Evolutionary conservation across 2,329 filamentous ascomycete species (phyloP), one percentile per base, ranked within the genome.

Genomic region (Monilinia fructicola): DNA sequence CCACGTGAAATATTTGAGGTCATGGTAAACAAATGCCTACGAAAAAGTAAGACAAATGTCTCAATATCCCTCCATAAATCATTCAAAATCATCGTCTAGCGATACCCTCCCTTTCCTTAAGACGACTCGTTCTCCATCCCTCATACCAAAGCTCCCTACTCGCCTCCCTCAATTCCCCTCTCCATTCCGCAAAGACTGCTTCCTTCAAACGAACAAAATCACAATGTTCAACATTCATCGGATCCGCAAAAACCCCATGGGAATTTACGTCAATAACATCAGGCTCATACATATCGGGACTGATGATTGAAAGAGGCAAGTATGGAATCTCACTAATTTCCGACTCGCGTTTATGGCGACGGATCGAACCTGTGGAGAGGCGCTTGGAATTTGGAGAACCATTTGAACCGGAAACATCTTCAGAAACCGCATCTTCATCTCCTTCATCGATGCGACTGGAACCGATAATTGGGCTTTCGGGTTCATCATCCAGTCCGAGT

Each of bases 201-300:
- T 98, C 93, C 79, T 95, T 95, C 72, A 99, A 84, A 69, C 90
- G 89, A 66, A 90, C 83, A 78, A 97, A 99, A 79, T 99, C 95
- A 79, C 95, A 99, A 80, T 99, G 95, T 73, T 91, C 87, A 40
- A 88, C 84, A 74, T 98, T 89, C 81, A 95, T 93, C 0, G 95
- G 95, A 75, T 98, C 92, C 5, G 95, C 95, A 73, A 97, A 97
- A 96, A 9, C 95, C 95, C 95, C 95, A 99, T 0, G 95, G 91
- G 77, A 98, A 99, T 71, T 90, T 89, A 68, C 95, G 90, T 55
- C 95, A 68, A 96, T 81, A 21, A 91, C 82, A 42, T 84, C 86
- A 11, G 89, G 89, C 74, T 96, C 91, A 79, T 98, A 96, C 53
- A 91, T 85, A 77, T 99, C 95, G 0, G 95, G 95, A 69, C 92